These are phyloP conservation scores for Alternaria brassicae DNA, from an alignment of 2,329 filamentous ascomycete species.

Conservation along the genomic window DNA sequence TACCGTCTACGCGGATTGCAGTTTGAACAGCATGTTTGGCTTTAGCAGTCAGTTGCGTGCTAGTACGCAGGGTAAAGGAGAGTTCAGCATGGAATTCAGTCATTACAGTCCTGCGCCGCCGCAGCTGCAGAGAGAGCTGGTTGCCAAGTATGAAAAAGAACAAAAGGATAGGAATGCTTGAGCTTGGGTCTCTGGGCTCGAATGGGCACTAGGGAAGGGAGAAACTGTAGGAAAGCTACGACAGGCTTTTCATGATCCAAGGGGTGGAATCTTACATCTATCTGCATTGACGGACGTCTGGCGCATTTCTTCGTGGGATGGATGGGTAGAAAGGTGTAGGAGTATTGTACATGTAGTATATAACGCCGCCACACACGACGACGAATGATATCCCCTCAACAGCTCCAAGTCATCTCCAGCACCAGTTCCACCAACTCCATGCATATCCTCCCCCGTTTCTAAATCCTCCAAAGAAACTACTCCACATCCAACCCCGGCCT, in stretches of 20 bases:
- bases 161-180: conserved; percentile 70
- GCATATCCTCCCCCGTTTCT: not conserved
- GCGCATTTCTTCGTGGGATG: conserved; percentile 17
- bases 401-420: not conserved
- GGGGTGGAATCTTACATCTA: conserved; percentile 25
- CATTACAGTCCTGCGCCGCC: conserved; percentile 88
- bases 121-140: conserved; percentile 83
- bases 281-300: conserved; percentile 10
- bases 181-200: conserved; percentile 15
- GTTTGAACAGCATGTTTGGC: conserved; percentile 96
- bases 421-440: not conserved
- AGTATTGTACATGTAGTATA: conserved; percentile 28
- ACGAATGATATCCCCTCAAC: conserved; percentile 25
- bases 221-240: not conserved
- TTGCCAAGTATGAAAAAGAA: conserved; percentile 72
- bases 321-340: conserved; percentile 12
- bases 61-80: conserved; percentile 96
- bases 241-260: not conserved
- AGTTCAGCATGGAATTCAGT: conserved; percentile 98
- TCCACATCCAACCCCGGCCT: conserved; percentile 39
- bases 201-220: conserved; percentile 23
- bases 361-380: conserved; percentile 5
- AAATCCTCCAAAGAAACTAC: conserved; percentile 9
- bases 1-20: conserved; percentile 89
- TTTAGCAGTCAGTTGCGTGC: conserved; percentile 91